Base-by-base conservation (phyloP, 2,329 filamentous ascomycete species). In the Aspergillus novoparasiticus region DNA sequence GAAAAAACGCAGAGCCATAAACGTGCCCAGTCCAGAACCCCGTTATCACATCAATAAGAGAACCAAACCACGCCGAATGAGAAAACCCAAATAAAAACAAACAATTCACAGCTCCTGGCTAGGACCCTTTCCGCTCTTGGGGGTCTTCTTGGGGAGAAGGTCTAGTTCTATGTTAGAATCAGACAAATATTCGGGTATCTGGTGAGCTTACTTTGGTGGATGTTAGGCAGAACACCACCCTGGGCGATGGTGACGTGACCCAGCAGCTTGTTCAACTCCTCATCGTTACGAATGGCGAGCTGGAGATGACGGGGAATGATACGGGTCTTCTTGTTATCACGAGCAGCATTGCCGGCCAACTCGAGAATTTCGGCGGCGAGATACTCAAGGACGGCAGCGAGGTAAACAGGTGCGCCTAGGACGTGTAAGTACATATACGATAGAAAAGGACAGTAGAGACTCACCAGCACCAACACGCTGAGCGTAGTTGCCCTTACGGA, bases 291-390 rank as follows among this genome's bases (percentile, higher is more conserved):
- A 86, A 99, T 99, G 83, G 95, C 95, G 74, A 99, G 93, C 86
- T 99, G 95, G 55, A 99, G 89, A 84, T 99, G 95, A 83, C 95
- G 93, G 71, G 95, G 95, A 66, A 98, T 99, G 85, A 99, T 99
- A 91, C 95, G 94, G 70, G 94, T 99, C 91, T 98, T 98, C 92
- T 99, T 99, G 90, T 98, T 97, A 86, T 99, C 95, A 75, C 95
- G 94, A 69, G 95, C 95, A 76, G 95, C 95, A 83, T 99, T 99
- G 75, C 95, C 95, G 81, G 95, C 95, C 84, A 99, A 85, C 85
- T 99, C 95, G 78, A 99, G 93, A 75, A 99, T 55, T 55, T 55
- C 51, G 9, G 51, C 51, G 2, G 51, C 51, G 32, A 55, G 51
- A 21, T 55, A 55, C 51, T 55, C 51, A 6, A 55, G 32, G 5